These are phyloP conservation scores for Brasilioporus rufonigricans DNA, from an alignment of 768 basidiomycete genomes.

Conservation along the genomic window DNA sequence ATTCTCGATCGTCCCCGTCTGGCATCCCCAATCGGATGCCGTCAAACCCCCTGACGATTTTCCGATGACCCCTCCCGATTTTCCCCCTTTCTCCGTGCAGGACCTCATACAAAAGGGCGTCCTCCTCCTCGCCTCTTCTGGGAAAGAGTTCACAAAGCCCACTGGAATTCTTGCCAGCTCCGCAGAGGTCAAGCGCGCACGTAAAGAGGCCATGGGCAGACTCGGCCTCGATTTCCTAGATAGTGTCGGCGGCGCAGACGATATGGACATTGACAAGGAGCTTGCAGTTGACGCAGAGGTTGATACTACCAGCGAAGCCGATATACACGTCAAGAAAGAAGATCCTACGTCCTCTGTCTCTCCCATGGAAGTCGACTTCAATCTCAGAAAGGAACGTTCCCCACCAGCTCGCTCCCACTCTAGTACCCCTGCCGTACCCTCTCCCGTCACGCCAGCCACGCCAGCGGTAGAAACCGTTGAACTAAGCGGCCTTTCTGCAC, in stretches of 20 bases:
- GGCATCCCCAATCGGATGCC: constrained; percentile 45
- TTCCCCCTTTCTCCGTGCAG: constrained; percentile 72
- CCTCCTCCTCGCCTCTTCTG: constrained; percentile 86
- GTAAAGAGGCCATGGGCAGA: constrained; percentile 85
- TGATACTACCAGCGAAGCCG: constrained; percentile 45
- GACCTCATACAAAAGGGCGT: constrained; percentile 74
- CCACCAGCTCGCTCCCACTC: constrained; percentile 43
- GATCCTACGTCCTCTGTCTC: constrained; percentile 35
- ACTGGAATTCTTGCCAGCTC: constrained; percentile 68
- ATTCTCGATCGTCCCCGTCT: constrained; percentile 78
- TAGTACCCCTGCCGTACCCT: constrained; percentile 43
- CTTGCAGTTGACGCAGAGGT: constrained; percentile 57
- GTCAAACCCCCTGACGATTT: constrained; percentile 27
- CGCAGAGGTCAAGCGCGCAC: constrained; percentile 81
- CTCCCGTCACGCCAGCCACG: constrained; percentile 44
- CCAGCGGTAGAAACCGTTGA: constrained; percentile 42
- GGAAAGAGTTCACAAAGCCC: constrained; percentile 85
- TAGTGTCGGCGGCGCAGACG: constrained; percentile 63
- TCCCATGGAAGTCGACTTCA: constrained; percentile 45
- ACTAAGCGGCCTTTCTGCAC: constrained; percentile 68
- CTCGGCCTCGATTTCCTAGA: constrained; percentile 87
- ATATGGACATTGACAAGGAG: constrained; percentile 85
- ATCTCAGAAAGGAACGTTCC: constrained; percentile 40
- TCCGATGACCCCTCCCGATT: constrained; percentile 46
- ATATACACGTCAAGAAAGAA: constrained; percentile 39